Evolutionary conservation across 768 basidiomycete species (phyloP), one percentile per base, ranked within the genome.

Genomic region (Lactarius sp.): DNA sequence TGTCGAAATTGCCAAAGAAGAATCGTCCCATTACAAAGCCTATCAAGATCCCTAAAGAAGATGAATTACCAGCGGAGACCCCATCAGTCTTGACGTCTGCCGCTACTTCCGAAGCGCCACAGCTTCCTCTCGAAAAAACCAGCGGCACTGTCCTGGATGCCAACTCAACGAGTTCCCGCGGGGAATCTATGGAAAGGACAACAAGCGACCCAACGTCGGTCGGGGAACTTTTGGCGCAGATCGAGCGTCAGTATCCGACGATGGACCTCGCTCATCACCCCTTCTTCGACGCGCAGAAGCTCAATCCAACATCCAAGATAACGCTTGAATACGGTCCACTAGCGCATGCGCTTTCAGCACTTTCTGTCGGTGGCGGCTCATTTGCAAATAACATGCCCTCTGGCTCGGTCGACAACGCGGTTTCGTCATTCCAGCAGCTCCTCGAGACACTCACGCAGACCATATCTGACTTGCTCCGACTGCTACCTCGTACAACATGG

Each of bases 371-470:
- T 3, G 88, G 91, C 10, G 88, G 89, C 9, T 90, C 89, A 7
- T 92, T 92, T 69, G 86, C 90, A 42, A 87, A 85, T 67, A 89
- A 85, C 68, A 86, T 92, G 77, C 90, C 92, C 16, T 86, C 89
- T 6, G 88, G 89, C 12, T 90, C 90, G n/a, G 92, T 93, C 70
- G 92, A 94, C 72, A 90, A 91, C 37, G 91, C 92, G 1, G 90
- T 94, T 34, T 88, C 90, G 3, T 92, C 91, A 14, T 94, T 94
- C 77, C 91, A 94, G 69, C 90, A 92, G 70, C 77, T 94, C 0
- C 77, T 94, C 49, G 92, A 93, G 77, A 94, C 90, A 0, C 77
- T 94, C 50, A 94, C 92, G 0, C 91, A 94, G 69, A 93, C 91
- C 0, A 93, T 94, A 68, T 93, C 92, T 4, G 92, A 92, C 67